Base-by-base conservation (phyloP, 2,329 filamentous ascomycete genomes). In the Ceratocystiopsis brevicomis region DNA sequence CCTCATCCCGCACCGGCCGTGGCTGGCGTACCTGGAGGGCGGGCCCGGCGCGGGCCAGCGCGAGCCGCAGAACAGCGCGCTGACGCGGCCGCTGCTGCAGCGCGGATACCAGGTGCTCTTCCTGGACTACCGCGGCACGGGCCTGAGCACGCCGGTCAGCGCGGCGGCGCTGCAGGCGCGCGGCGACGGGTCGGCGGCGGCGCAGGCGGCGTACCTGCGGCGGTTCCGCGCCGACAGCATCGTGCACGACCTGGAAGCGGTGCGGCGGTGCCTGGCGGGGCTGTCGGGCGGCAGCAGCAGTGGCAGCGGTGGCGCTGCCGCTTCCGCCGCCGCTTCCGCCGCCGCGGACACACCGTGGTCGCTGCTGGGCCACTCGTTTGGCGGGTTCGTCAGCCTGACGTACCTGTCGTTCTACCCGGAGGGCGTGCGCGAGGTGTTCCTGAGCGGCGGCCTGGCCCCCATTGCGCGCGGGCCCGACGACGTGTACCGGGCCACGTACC, bases 61-160 rank as follows among this genome's bases (percentile, higher is more conserved):
- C 6, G 66, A 78, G 41, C 87, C 88, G 2, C 79, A 92, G 55
- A 71, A 81, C 46, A 73, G 76, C 47, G 65, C 76, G 9, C 72
- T 85, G 55, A 81, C 82, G n/a, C 70, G 75, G 32, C 64, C 69
- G 30, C 69, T 85, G 44, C 68, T 95, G 6, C 75, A 78, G 47
- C 78, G 78, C 48, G 87, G 87, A 15, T 95, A 94, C 55, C 82
- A 92, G 58, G 65, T 85, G 39, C 70, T 96, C 2, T 78, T 81
- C 49, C 69, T 96, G n/a, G 88, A 96, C 58, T 87, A 94, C 57
- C 76, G 88, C 41, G 88, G 88, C 13, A 92, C 85, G 3, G 88
- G 88, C 1, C 64, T 93, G 41, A 92, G 83, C 55, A 81, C 76
- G 2, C 81, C 87, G 1, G 73, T 95, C 37, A 81, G 81, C 1